Base-by-base conservation (phyloP, 257 asterid species). In the Solanum peruvianum region DNA sequence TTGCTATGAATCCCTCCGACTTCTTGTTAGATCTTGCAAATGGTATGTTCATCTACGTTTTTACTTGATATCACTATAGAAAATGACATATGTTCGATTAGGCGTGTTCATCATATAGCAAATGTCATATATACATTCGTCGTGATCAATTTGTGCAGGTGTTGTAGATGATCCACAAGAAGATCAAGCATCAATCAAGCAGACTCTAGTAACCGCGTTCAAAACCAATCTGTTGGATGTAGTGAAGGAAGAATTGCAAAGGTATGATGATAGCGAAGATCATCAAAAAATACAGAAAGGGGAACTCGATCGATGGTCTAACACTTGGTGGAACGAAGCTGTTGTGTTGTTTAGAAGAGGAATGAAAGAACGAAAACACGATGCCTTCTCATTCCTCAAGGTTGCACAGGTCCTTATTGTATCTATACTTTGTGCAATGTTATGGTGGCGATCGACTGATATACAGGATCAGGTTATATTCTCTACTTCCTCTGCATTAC, bases 1-100 rank as follows among this genome's bases (percentile, higher is more conserved):
- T 96, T 12, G 89, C 98, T 41, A 95, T 96, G 99, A 96, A 96
- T 88, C 98, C 99, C 0, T 93, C 98, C 0, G 99, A 96, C 88
- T 96, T 94, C 96, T 67, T 95, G 91, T 82, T 95, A 23, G 98
- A 96, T 88, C 96, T 95, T 84, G 96, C 98, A 11, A 96, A 94
- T 66, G 99, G 98, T 96, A 90, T 31, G 86, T 39, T 39, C 71
- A 25, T n/a, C 29, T 13, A n/a, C 1, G 4, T 2, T 52, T 3
- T 37, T 6, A 37, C 39, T 35, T 35, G 60, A 49, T 49, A 49
- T 49, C 60, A 5, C 60, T 0, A 52, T 16, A 52, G 23, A 52
- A 52, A 12, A 42, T 25, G 2, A 25, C 62, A 77, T 35, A 77
- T 12, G 37, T 42, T n/a, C 83, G 0, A 52, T 18, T 52, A 23